These are phyloP conservation scores for Senna siamea DNA, from an alignment of 306 rosid species.

Conservation along the genomic window DNA sequence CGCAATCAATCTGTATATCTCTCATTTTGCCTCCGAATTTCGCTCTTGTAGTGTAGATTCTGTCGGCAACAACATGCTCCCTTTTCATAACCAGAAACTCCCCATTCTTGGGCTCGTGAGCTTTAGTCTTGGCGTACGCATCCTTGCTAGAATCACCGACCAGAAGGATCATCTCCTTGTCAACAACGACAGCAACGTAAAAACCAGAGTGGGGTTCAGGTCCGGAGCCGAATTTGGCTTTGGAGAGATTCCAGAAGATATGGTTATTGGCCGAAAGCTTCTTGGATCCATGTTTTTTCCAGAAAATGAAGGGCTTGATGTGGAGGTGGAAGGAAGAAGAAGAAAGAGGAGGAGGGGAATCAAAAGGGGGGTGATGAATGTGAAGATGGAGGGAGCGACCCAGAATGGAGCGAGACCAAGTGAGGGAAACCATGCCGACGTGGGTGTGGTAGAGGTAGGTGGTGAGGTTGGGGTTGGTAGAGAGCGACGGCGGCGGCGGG, in stretches of 20 bases:
- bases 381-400: constrained; percentile 83
- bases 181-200: constrained; percentile 78
- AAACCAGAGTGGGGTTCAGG: constrained; percentile 74
- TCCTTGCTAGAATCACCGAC: constrained; percentile 62
- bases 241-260: constrained; percentile 78
- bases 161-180: constrained; percentile 60
- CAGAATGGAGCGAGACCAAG: constrained; percentile 88
- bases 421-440: constrained; percentile 66
- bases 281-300: constrained; percentile 79
- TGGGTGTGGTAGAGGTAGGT: constrained; percentile 80
- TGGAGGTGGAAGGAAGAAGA: constrained; percentile 55
- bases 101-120: constrained; percentile 35
- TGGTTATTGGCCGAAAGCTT: constrained; percentile 53
- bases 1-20: constrained; percentile 59
- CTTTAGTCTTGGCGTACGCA: constrained; percentile 48
- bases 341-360: constrained; percentile 54
- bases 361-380: constrained; percentile 58
- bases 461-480: constrained; percentile 72
- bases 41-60: constrained; percentile 56
- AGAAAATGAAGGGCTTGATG: constrained; percentile 73
- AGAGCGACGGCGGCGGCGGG: constrained; percentile 40
- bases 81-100: constrained; percentile 59
- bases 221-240: constrained; percentile 62
- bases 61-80: constrained; percentile 74
- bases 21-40: constrained; percentile 54